A percentile compares a stretch with the other conserved stretches of the same genome.
These are phyloP conservation scores for Metschnikowia anglica DNA, from an alignment of 805 yeast genomes.

Conservation along the genomic window DNA sequence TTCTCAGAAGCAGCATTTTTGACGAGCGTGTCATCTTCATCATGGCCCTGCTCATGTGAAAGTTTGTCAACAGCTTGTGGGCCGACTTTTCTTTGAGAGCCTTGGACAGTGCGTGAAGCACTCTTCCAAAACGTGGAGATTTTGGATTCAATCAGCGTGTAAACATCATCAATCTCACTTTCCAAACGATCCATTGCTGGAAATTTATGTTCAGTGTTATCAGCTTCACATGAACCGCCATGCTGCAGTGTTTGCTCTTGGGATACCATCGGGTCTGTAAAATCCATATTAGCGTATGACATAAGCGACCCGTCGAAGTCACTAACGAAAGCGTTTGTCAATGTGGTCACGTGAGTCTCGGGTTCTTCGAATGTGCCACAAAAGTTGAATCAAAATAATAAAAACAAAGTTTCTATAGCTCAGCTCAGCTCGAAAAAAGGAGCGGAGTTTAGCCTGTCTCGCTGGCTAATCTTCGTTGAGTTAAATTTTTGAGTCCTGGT, in stretches of 20 bases:
- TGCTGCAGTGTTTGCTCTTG: conserved; percentile 14
- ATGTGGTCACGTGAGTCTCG: not conserved
- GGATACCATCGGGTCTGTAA: conserved; percentile 30
- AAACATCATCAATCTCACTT: conserved; percentile 51
- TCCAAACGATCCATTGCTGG: conserved; percentile 36
- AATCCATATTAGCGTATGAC: conserved; percentile 28
- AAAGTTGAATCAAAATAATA: not conserved
- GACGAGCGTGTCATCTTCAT: not conserved
- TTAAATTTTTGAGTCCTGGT: not conserved
- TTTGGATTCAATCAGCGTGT: conserved; percentile 50
- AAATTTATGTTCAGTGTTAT: not conserved
- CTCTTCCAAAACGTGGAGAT: conserved; percentile 34
- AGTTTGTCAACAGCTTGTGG: conserved; percentile 31
- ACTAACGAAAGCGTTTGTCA: not conserved
- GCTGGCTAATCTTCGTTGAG: too few relatives aligned
- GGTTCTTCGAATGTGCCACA: not conserved
- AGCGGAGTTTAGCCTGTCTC: too few relatives aligned
- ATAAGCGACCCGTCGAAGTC: not conserved
- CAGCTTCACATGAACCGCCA: not conserved
- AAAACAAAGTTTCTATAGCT: too few relatives aligned
- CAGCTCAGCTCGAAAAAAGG: too few relatives aligned
- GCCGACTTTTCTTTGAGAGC: conserved; percentile 29
- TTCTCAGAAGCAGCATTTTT: not conserved
- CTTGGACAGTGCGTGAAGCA: conserved; percentile 34
- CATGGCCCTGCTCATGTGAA: conserved; percentile 29